phyloP scores from a whole-genome alignment of 352 stramenopile species.

The Phytophthora foliorum region DNA sequence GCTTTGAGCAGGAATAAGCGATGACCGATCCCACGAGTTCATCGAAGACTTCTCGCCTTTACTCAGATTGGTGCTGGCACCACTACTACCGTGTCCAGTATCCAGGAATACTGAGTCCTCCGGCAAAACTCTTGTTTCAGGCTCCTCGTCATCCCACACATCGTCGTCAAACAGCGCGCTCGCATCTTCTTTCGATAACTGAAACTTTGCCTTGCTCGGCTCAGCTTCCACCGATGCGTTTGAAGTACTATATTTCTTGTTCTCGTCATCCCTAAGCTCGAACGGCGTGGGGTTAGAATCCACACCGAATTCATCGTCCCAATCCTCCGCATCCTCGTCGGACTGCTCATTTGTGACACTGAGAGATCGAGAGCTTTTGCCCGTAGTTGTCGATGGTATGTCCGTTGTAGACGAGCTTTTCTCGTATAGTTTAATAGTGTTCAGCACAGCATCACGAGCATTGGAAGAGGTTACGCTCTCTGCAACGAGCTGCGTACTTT shows the following conservation, averaged over 20 bases:
- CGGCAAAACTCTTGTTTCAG: constrained; percentile 14
- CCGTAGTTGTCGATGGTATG: constrained; percentile 13
- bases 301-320: constrained; percentile 86
- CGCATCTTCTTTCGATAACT: constrained; percentile 84
- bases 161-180: constrained; percentile 75
- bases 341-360: constrained; percentile 40
- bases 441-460: constrained; percentile 83
- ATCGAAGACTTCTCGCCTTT: constrained; percentile 17
- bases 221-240: constrained; percentile 17
- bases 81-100: constrained; percentile 10
- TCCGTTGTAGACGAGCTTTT: constrained; percentile 56
- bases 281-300: constrained; percentile 53
- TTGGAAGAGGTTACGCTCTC: constrained; percentile 82
- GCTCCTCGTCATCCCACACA: constrained; percentile 71
- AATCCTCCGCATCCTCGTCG: constrained; percentile 79
- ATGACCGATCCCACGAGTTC: constrained; percentile 69
- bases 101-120: constrained; percentile 1
- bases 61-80: constrained; percentile 8
- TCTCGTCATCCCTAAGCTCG: constrained; percentile 18
- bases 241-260: constrained; percentile 6
- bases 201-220: constrained; percentile 51
- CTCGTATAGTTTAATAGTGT: constrained; percentile 89
- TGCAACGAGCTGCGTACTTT: constrained; percentile 85
- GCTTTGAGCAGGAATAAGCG: constrained; percentile 70
- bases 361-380: constrained; percentile 29